Evolutionary conservation across 495 filamentous ascomycete species (phyloP).

Genomic region (Xylaria palmicola): DNA sequence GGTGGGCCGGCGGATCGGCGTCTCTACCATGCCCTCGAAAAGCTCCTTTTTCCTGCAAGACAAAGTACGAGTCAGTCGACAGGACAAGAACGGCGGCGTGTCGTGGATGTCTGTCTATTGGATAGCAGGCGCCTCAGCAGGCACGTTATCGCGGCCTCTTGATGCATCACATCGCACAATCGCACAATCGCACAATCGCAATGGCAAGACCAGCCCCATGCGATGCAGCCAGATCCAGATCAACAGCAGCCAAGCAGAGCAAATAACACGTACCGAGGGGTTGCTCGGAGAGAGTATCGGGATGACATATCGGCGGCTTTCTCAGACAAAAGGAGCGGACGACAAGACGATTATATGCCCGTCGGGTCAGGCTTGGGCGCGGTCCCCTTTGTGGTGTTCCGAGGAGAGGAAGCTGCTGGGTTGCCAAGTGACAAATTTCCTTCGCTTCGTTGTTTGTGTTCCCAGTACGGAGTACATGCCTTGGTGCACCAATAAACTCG

Average conservation of each 20-base stretch:
- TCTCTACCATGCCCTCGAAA: constrained; percentile 53
- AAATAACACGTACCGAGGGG: constrained; percentile 30
- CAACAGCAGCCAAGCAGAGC: neutral
- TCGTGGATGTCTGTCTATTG: no score
- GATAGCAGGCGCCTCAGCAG: no score
- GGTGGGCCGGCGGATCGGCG: constrained; percentile 36
- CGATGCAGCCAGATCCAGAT: no score
- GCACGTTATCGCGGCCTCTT: no score
- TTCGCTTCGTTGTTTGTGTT: constrained; percentile 22
- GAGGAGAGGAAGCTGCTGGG: constrained; percentile 11
- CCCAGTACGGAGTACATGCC: no score
- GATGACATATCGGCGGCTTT: constrained; percentile 23
- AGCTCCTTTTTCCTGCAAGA: constrained; percentile 48
- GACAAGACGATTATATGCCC: constrained; percentile 28
- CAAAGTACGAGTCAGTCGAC: neutral
- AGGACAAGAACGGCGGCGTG: neutral
- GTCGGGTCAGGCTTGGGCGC: constrained; percentile 10
- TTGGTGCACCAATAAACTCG: constrained; percentile 19
- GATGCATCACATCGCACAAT: neutral
- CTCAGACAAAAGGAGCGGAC: constrained; percentile 20
- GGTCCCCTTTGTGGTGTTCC: neutral
- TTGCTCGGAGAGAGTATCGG: constrained; percentile 32
- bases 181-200: neutral
- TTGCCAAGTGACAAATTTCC: constrained; percentile 12
- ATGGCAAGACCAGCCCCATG: neutral